Evolutionary conservation across 2,329 filamentous ascomycete genomes (phyloP), one percentile per base, ranked within the genome.

Genomic region (Talaromyces sp.): DNA sequence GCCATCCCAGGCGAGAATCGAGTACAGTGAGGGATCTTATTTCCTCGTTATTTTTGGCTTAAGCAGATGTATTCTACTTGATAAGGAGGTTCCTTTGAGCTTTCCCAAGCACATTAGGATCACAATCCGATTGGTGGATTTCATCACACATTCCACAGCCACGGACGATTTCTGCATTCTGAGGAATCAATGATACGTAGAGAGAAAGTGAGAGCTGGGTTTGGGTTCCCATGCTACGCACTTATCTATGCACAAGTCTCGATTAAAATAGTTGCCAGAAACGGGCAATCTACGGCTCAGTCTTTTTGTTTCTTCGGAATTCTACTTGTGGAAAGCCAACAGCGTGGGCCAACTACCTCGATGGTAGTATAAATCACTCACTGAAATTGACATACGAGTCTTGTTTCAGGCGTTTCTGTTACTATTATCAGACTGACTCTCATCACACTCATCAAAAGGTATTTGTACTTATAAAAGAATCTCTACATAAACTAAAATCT

Each of bases 201-300:
- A 22, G 2, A 90, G 70, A 84, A 87, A 55, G 77, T 72, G 67
- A 85, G 81, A 22, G 87, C 80, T 13, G 81, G 84, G 13, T 63
- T 59, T 2, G 62, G 59, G 55, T 66, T 63, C 27, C 60, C 39
- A 22, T 61, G 60, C 47, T 72, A 69, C 28, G 5, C 8, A 30
- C 7, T 75, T 66, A 0, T 78, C 79, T 32, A 83, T 85, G 68
- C 90, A 90, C 75, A 86, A 79, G 30, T 78, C 1, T 13, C 32
- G 3, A 13, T 10, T 71, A 2, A 70, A 69, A 69, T 84, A 85
- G 67, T 84, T 82, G 63, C 85, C 81, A 68, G 88, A 84, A 32
- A 84, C 81, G 22, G 81, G 79, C 81, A 33, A 90, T 89, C 88
- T 88, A 90, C 2, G 87, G 85, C 33, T 67, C 55, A 65, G 17